phyloP scores from a whole-genome alignment of 345 rosid genomes.

The Corymbia maculata region DNA sequence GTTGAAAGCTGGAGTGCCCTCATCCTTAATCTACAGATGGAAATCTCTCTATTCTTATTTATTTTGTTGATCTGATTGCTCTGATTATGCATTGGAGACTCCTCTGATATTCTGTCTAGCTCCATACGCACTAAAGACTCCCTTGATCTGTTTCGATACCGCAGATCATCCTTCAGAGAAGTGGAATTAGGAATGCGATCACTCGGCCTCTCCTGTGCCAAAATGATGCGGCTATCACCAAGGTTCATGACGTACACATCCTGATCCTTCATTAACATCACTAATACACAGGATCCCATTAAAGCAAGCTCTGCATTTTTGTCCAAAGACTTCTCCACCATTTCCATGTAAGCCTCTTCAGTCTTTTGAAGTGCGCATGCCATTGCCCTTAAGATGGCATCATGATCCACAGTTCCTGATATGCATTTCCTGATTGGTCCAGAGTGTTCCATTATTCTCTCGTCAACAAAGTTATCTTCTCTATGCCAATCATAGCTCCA shows the following conservation, averaged over 20 bases:
- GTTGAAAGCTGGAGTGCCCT: conserved; percentile 92
- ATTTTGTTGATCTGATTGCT: conserved; percentile 55
- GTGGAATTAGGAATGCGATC: conserved; percentile 64
- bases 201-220: conserved; percentile 82
- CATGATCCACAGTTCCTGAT: conserved; percentile 69
- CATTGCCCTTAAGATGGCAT: conserved; percentile 84
- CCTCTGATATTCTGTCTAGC: conserved; percentile 94
- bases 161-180: conserved; percentile 50
- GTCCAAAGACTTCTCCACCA: conserved; percentile 85
- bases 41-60: conserved; percentile 81
- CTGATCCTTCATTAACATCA: conserved; percentile 95
- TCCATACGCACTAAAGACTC: conserved; percentile 86
- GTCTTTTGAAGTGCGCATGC: conserved; percentile 58
- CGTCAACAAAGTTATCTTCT: conserved; percentile 56
- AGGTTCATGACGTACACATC: conserved; percentile 96
- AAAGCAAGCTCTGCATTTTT: conserved; percentile 85
- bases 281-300: conserved; percentile 96
- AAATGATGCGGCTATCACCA: conserved; percentile 85
- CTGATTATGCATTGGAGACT: conserved; percentile 84
- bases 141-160: conserved; percentile 70
- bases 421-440: conserved; percentile 79
- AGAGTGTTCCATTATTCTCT: conserved; percentile 48
- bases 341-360: conserved; percentile 86
- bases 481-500: conserved; percentile 98
- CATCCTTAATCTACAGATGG: conserved; percentile 80